Base-by-base conservation (phyloP, 2,329 filamentous ascomycete species). In the Pestalotiopsis fici region DNA sequence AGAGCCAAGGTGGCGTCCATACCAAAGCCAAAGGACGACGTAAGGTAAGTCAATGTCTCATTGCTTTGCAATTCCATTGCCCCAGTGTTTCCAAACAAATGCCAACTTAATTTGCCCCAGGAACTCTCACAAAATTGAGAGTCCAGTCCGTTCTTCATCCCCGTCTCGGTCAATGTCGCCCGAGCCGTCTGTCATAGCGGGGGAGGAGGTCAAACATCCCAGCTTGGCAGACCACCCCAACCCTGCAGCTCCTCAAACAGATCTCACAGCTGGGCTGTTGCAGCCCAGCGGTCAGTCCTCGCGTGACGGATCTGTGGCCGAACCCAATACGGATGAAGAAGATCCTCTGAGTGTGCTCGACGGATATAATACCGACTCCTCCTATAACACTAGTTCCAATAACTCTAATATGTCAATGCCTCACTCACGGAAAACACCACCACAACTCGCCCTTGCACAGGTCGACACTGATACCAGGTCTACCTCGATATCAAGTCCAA, bases 391-490 rank as follows among this genome's bases (percentile, higher is more conserved):
- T 73, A 75, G 75, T 73, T 75, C 73, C 73, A 78, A 79, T 76
- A 75, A 74, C 76, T 79, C 80, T 77, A 74, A 73, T 73, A 83
- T 86, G 80, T 85, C 85, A 74, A 79, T 87, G 75, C 81, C 83
- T 74, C 77, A 74, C 64, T 69, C 81, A 62, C 81, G 84, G 57
- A 88, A 86, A 75, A 80, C 82, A 68, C 86, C 85, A 73, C 86
- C 84, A 68, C 85, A 88, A 71, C 82, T 88, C 55, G 83, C 80
- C 70, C 81, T 89, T 68, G 81, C 82, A 69, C 78, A 78, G 67
- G 78, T 81, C 73, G 80, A 82, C 69, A 71, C 72, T 70, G 65
- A 72, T 74, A 64, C 70, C 73, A 68, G 74, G 72, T 66, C 75
- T 59, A 68, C 67, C 59, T 59, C 71, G 6, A 35, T 66, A 64